phyloP scores from a whole-genome alignment of 257 asterid species.

The Ehretia macrophylla region DNA sequence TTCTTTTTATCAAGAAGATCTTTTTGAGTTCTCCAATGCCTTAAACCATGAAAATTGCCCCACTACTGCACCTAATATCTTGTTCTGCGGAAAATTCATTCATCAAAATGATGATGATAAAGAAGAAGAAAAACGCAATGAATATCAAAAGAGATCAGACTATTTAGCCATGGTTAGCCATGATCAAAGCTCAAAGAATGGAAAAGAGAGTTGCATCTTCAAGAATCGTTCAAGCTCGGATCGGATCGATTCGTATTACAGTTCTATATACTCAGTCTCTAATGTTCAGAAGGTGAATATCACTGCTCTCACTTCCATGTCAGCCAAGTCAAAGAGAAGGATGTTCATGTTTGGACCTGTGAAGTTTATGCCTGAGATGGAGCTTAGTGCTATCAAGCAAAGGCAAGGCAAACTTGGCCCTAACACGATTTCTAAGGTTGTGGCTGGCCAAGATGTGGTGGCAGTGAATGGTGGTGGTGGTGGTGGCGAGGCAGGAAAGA shows the following conservation, averaged over 20 bases:
- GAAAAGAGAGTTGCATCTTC: background rate
- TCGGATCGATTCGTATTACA: conserved; percentile 3
- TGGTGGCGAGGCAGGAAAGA: conserved; percentile 4
- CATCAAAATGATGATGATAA: background rate
- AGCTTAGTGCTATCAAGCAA: conserved; percentile 52
- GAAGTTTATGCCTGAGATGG: conserved; percentile 82
- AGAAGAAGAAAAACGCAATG: conserved; percentile 19
- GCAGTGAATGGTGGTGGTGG: background rate
- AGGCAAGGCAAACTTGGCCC: conserved; percentile 33
- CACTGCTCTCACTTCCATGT: conserved; percentile 63
- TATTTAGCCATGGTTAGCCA: conserved; percentile 22
- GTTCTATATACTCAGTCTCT: conserved; percentile 5
- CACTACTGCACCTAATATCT: conserved; percentile 16
- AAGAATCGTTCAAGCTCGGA: conserved; percentile 6
- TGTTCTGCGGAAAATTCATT: conserved; percentile 38
- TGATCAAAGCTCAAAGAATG: no score
- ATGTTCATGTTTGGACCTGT: conserved; percentile 80
- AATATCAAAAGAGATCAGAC: conserved; percentile 35
- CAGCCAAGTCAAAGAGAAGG: conserved; percentile 50
- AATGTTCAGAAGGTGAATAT: conserved; percentile 49
- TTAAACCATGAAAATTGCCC: background rate
- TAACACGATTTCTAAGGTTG: conserved; percentile 5
- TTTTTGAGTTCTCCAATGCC: conserved; percentile 30
- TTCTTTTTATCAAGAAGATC: conserved; percentile 9
- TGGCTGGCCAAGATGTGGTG: conserved; percentile 20